A percentile compares a stretch with the other conserved stretches of the same genome.
These are phyloP conservation scores for Fusarium sublunatum DNA, from an alignment of 2,329 filamentous ascomycete genomes.

Conservation along the genomic window DNA sequence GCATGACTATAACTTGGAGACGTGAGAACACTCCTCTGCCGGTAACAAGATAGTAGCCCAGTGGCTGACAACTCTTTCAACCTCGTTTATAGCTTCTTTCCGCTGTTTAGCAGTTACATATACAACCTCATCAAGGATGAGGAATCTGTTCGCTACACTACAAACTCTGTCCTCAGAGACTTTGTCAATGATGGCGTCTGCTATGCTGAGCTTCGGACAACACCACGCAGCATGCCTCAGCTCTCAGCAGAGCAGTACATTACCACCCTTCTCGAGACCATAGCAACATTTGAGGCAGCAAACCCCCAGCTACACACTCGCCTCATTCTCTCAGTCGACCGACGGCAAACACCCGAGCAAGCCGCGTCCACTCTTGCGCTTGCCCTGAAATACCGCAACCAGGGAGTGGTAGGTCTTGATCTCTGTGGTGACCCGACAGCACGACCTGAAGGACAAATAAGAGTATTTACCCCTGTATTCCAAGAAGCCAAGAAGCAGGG, in stretches of 20 bases:
- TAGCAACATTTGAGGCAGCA: slow-evolving; percentile 62
- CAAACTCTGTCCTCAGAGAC: slow-evolving; percentile 70
- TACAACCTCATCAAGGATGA: slow-evolving; percentile 77
- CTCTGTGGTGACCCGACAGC: slow-evolving; percentile 78
- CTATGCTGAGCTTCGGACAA: slow-evolving; percentile 85
- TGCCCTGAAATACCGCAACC: slow-evolving; percentile 63
- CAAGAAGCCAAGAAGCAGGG: slow-evolving; percentile 63
- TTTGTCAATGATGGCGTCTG: slow-evolving; percentile 78
- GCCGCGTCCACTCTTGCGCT: slow-evolving; percentile 74
- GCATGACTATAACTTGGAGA: slow-evolving; percentile 75
- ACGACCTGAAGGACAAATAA: slow-evolving; percentile 66
- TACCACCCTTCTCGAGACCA: slow-evolving; percentile 71
- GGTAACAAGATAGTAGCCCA: background rate
- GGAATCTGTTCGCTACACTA: slow-evolving; percentile 69
- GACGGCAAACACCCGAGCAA: slow-evolving; percentile 67
- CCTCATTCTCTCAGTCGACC: slow-evolving; percentile 81
- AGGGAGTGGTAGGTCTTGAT: slow-evolving; percentile 78
- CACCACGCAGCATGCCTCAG: slow-evolving; percentile 71
- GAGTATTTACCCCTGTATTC: slow-evolving; percentile 70
- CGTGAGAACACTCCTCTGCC: slow-evolving; percentile 57
- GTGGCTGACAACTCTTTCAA: background rate
- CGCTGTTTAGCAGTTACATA: slow-evolving; percentile 81
- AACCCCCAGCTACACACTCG: slow-evolving; percentile 64
- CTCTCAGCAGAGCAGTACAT: slow-evolving; percentile 75
- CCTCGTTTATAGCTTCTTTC: slow-evolving; percentile 72